phyloP scores from a whole-genome alignment of 495 filamentous ascomycete genomes.

The Polyplosphaeria fusca region DNA sequence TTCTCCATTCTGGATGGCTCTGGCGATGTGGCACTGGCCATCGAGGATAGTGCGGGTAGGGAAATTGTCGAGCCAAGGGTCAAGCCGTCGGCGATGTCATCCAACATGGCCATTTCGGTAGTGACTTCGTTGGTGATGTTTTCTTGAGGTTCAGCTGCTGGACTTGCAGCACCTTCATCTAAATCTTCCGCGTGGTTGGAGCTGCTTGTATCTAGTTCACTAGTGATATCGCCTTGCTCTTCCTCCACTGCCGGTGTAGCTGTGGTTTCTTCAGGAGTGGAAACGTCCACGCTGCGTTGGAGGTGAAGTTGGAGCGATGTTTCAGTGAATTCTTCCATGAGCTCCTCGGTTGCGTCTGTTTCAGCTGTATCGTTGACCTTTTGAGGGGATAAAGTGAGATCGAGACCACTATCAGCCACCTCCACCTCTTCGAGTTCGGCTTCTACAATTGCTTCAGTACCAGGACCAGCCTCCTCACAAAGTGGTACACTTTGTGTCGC shows the following conservation, averaged over 20 bases:
- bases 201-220: neutral
- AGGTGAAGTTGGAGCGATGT: constrained; percentile 10
- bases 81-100: constrained; percentile 27
- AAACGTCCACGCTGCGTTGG: constrained; percentile 7
- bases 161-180: neutral
- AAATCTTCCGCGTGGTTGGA: too few relatives aligned
- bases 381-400: too few relatives aligned
- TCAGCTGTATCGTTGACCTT: too few relatives aligned
- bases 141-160: neutral
- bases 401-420: too few relatives aligned
- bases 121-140: neutral
- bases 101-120: neutral
- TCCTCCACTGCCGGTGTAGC: neutral
- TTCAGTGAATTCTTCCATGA: too few relatives aligned
- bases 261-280: neutral
- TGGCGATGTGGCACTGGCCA: constrained; percentile 13
- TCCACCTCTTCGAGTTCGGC: too few relatives aligned
- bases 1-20: too few relatives aligned
- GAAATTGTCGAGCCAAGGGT: constrained; percentile 10
- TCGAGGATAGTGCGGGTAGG: neutral
- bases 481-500: too few relatives aligned
- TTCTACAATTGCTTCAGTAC: neutral
- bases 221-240: neutral
- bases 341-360: too few relatives aligned
- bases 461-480: too few relatives aligned